Evolutionary conservation across 306 rosid species (phyloP).

Genomic region (Sesbania bispinosa): DNA sequence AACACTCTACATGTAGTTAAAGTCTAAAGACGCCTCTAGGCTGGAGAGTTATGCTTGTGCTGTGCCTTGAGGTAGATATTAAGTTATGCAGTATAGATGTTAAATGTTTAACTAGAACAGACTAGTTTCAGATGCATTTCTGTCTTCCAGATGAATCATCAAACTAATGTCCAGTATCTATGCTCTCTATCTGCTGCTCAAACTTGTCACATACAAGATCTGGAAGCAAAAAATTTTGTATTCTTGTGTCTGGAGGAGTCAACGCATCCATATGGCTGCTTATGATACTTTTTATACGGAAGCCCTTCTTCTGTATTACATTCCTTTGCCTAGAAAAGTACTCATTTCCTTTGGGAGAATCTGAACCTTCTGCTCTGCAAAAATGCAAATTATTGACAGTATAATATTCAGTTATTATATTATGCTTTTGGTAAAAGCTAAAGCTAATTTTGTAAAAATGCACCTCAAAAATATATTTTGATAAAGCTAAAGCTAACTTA

Average conservation of each 20-base stretch:
- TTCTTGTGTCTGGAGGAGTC: conserved; percentile 26
- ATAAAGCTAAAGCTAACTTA: neutral
- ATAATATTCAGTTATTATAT: neutral
- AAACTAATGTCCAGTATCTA: conserved; percentile 3
- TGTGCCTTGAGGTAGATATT: too few relatives aligned
- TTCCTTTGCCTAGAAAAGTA: conserved; percentile 47
- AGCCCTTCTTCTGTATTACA: conserved; percentile 46
- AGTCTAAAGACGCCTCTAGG: neutral
- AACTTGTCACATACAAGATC: conserved; percentile 40
- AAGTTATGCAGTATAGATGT: neutral
- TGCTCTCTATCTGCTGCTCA: conserved; percentile 22
- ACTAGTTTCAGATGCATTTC: neutral
- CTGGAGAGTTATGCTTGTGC: neutral
- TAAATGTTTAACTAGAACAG: neutral
- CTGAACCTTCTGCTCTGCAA: conserved; percentile 62
- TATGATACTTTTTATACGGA: conserved; percentile 43
- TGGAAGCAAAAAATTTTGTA: conserved; percentile 59
- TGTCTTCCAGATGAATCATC: neutral
- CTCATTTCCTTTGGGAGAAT: conserved; percentile 38
- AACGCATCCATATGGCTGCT: conserved; percentile 64
- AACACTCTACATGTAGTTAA: too few relatives aligned
- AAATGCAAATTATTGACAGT: conserved; percentile 3
- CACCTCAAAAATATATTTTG: neutral
- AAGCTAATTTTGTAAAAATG: neutral
- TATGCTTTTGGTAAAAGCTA: neutral